Percentiles rank a stretch among this genome's conserved stretches.
These are phyloP conservation scores for Gossypium aridum DNA, from an alignment of 441 rosid genomes.

Conservation along the genomic window DNA sequence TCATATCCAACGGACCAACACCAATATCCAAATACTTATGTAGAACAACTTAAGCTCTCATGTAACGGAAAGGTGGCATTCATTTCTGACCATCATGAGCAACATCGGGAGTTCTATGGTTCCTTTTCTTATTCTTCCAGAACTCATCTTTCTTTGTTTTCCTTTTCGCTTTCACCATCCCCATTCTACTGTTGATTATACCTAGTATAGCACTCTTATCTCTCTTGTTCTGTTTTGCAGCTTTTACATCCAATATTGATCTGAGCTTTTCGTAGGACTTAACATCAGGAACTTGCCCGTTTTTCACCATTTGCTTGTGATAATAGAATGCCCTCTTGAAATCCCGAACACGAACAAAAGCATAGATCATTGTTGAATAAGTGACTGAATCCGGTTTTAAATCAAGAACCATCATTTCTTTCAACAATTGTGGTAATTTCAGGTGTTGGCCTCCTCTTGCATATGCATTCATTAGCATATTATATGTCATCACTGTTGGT, in stretches of 20 bases:
- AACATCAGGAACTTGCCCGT: constrained; percentile 65
- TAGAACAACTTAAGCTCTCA: background rate
- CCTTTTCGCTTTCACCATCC: constrained; percentile 45
- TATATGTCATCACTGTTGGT: constrained; percentile 78
- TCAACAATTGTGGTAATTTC: constrained; percentile 74
- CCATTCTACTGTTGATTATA: constrained; percentile 64
- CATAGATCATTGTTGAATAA: constrained; percentile 80
- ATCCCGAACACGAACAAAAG: constrained; percentile 75
- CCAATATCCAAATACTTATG: too few relatives aligned
- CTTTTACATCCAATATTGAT: constrained; percentile 65
- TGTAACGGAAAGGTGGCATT: background rate
- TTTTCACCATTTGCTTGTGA: constrained; percentile 87
- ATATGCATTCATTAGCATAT: constrained; percentile 92
- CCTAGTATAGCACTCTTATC: constrained; percentile 81
- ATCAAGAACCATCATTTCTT: constrained; percentile 62
- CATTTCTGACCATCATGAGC: background rate
- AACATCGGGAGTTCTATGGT: constrained; percentile 19
- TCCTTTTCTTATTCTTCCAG: constrained; percentile 67
- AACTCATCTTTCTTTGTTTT: constrained; percentile 83
- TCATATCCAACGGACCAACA: background rate
- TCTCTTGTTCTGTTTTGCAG: constrained; percentile 54
- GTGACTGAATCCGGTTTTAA: constrained; percentile 81
- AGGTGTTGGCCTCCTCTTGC: constrained; percentile 77
- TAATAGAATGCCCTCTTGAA: constrained; percentile 83
- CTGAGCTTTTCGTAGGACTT: constrained; percentile 78